These are phyloP conservation scores for Chaetomium globosum DNA, from an alignment of 2,329 filamentous ascomycete genomes.

Conservation along the genomic window DNA sequence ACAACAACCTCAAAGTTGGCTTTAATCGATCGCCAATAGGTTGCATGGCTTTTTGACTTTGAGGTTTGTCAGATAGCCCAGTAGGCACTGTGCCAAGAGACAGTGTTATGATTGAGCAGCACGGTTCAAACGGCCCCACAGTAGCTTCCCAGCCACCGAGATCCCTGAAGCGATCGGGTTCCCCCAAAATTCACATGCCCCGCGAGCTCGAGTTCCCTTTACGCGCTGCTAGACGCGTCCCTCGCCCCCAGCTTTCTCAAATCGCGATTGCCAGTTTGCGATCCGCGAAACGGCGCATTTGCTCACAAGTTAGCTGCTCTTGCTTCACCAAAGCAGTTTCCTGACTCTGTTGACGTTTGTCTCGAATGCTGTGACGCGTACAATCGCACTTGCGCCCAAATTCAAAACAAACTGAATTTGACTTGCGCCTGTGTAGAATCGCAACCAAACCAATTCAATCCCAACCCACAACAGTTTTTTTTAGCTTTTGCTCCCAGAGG, in stretches of 20 bases:
- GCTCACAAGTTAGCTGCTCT: background rate
- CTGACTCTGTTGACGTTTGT: background rate
- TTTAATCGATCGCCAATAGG: background rate
- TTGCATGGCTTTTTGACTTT: background rate
- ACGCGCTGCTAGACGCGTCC: constrained; percentile 9
- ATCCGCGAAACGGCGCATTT: background rate
- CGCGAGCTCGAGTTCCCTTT: background rate
- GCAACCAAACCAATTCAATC: background rate
- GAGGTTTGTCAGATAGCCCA: background rate
- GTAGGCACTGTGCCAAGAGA: background rate
- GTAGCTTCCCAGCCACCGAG: constrained; percentile 3
- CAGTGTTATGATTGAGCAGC: background rate
- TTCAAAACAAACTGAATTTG: background rate
- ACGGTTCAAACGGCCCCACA: background rate
- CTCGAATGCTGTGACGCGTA: constrained; percentile 2
- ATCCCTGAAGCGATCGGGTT: background rate
- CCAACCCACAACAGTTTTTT: background rate
- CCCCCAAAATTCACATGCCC: constrained; percentile 9
- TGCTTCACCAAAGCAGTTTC: background rate
- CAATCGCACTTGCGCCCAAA: constrained; percentile 4
- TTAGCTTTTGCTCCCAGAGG: constrained; percentile 8
- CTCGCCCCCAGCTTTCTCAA: background rate
- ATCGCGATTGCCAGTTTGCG: background rate
- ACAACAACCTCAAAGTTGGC: background rate
- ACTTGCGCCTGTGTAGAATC: constrained; percentile 15